Base-by-base conservation (phyloP, 208 protist genomes). In the Crithidia thermophila region DNA sequence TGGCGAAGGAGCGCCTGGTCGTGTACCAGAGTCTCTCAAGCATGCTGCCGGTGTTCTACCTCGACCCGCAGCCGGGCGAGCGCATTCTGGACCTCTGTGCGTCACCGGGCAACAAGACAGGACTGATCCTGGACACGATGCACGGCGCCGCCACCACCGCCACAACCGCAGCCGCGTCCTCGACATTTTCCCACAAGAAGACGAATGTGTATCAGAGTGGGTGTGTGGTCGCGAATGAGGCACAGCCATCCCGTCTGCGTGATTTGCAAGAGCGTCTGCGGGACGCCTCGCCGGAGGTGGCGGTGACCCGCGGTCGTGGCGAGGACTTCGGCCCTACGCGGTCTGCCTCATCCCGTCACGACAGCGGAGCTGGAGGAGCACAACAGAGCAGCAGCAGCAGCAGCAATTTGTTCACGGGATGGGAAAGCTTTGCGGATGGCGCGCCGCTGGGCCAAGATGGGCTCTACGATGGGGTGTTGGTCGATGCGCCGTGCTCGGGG, bases 401-500 rank as follows among this genome's bases (percentile, higher is more conserved):
- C 25, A 8, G 58, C 13, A 14, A 9, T 10, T 13, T 27, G 16
- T 39, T 27, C 16, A 2, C 25, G 20, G 31, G 46, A 56, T 13
- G 16, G 39, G n/a, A n/a, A n/a, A n/a, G n/a, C n/a, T n/a, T n/a
- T n/a, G n/a, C n/a, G n/a, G n/a, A n/a, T n/a, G n/a, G n/a, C 11
- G 16, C 59, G 27, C 18, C 16, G n/a, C 14, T 60, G 37, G 20
- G 27, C 1, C 60, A 51, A 27, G 57, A 56, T 0, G 59, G 52
- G 37, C 4, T 69, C 8, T 97, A 91, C 53, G 84, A 97, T 62
- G 87, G 85, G 28, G 76, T 99, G 16, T 77, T 99, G 3, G 82
- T 93, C 30, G 97, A 99, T 71, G 96, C 95, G 18, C 95, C 96
- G 37, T 99, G 97, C 80, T 91, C 81, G n/a, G 95, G 97, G 4